Conservation (phyloP, 2,329 filamentous ascomycete species). For the Fusarium nurragi region DNA sequence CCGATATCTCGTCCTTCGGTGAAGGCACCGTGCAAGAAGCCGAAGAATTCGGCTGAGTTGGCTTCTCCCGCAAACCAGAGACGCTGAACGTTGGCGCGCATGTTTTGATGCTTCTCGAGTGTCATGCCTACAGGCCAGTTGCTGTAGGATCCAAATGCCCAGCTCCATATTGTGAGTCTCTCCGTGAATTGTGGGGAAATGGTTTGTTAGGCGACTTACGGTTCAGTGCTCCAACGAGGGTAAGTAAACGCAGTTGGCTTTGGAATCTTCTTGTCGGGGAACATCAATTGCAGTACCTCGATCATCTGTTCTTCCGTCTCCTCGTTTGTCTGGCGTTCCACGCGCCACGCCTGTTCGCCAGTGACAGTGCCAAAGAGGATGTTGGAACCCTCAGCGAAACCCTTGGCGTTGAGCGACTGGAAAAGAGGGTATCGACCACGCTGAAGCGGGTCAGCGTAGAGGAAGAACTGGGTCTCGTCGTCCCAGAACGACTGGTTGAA, state of each 20-base stretch:
- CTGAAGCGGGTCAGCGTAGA: slow-evolving; percentile 55
- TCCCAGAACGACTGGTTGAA: slow-evolving; percentile 74
- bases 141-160: slow-evolving; percentile 69
- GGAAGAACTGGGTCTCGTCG: slow-evolving; percentile 54
- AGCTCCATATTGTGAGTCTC: slow-evolving; percentile 37
- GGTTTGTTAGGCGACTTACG: slow-evolving; percentile 19
- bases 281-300: slow-evolving; percentile 68
- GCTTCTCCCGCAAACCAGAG: slow-evolving; percentile 74
- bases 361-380: slow-evolving; percentile 70
- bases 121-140: slow-evolving; percentile 74
- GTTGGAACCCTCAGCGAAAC: slow-evolving; percentile 68
- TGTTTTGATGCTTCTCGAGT: slow-evolving; percentile 72
- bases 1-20: slow-evolving; percentile 64
- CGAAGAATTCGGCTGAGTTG: slow-evolving; percentile 70
- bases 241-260: slow-evolving; percentile 70
- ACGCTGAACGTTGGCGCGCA: slow-evolving; percentile 69
- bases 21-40: slow-evolving; percentile 71
- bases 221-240: slow-evolving; percentile 50
- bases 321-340: slow-evolving; percentile 68
- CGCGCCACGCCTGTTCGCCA: slow-evolving; percentile 52
- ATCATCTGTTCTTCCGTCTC: slow-evolving; percentile 66
- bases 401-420: slow-evolving; percentile 67
- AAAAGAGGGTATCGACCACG: slow-evolving; percentile 65
- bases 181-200: fast-evolving
- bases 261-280: slow-evolving; percentile 63